A percentile compares a stretch with the other conserved stretches of the same genome.
These are phyloP conservation scores for Gossypium raimondii DNA, from an alignment of 345 rosid species.

Conservation along the genomic window DNA sequence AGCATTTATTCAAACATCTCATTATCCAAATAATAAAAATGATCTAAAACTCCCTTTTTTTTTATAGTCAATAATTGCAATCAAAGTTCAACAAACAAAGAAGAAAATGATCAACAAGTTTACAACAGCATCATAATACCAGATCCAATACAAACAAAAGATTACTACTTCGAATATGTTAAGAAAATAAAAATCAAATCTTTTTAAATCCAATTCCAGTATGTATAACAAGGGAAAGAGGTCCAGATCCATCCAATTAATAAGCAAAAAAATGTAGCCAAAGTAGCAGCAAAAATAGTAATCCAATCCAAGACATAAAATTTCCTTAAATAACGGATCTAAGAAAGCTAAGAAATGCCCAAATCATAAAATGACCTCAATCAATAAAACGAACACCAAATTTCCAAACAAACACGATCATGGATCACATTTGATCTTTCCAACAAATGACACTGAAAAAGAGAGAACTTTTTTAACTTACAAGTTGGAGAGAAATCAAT, in stretches of 20 bases:
- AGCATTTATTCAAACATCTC: too few species aligned
- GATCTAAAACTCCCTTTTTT: not conserved
- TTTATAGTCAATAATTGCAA: not conserved
- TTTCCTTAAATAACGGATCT: not conserved
- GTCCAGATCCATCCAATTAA: not conserved
- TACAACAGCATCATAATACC: not conserved
- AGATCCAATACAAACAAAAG: not conserved
- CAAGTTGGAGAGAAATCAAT: slow-evolving; percentile 1
- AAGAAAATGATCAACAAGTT: not conserved
- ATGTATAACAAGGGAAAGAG: not conserved
- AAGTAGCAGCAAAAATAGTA: not conserved
- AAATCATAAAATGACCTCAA: not conserved
- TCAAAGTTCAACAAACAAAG: not conserved
- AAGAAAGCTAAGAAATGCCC: not conserved
- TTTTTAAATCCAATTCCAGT: not conserved
- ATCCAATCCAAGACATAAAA: not conserved
- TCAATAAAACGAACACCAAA: not conserved
- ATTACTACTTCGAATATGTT: not conserved
- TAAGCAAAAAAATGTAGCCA: not conserved
- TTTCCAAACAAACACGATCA: not conserved
- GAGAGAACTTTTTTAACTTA: slow-evolving; percentile 7
- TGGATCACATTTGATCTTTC: not conserved
- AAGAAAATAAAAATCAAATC: not conserved
- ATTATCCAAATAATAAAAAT: not conserved
- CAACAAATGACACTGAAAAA: not conserved